Base-by-base conservation (phyloP, 169 alveolate species). In the Amoebophrya sp. region DNA sequence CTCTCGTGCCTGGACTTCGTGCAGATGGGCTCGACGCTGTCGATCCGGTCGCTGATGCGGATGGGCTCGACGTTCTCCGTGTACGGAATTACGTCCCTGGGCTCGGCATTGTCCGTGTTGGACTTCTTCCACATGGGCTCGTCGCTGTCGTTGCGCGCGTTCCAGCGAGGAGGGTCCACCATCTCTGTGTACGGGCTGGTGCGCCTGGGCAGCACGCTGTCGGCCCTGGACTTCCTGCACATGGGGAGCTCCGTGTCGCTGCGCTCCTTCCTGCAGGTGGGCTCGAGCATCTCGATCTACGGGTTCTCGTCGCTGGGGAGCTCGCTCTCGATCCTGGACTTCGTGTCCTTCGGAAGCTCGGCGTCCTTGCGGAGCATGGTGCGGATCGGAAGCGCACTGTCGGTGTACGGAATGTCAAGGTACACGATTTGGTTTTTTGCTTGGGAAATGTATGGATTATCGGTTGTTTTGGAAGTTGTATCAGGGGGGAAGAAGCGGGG, bases 1-100 rank as follows among this genome's bases (percentile, higher is more conserved):
- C 50, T 88, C 29, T 88, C 90, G 48, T 26, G n/a, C 29, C 67
- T 88, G 43, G 90, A 88, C 90, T 88, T 40, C 90, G 58, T 29
- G 38, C 78, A 58, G 23, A 58, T 58, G 2, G 78, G 78, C 78
- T 23, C 39, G 26, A 2, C 78, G 34, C 7, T 58, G 78, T 23
- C 39, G 10, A 29, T 58, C 29, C 4, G 78, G 38, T 13, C 7
- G 4, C 23, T 58, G 34, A n/a, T 2, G 29, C 78, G 78, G 34
- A 58, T 58, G 7, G 78, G 78, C 78, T 23, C 39, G 10, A 29
- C 78, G 34, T 29, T 58, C 78, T 23, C 39, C 78, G 78, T 58
- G 38, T 58, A 58, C 78, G 78, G 78, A 13, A n/a, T 58, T 16
- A 2, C 26, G 38, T 1, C 34, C 10, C 23, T 58, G 23, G 78